phyloP scores from a whole-genome alignment of 129 eudicot species.

The Artemisia tridentata region DNA sequence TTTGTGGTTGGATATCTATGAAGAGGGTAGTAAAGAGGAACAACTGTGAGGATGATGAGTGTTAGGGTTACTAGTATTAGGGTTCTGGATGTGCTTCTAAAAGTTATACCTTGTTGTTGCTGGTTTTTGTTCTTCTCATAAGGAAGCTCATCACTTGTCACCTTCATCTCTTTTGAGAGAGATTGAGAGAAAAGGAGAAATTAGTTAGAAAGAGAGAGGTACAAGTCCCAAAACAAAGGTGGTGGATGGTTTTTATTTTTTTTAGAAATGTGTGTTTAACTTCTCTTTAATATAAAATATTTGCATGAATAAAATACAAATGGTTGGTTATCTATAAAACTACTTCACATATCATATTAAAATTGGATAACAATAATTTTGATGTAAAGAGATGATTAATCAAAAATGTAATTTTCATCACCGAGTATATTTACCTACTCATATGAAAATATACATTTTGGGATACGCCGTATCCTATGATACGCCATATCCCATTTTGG shows the following conservation, averaged over 20 bases:
- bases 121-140: constrained; percentile 26
- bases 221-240: constrained; percentile 44
- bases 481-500: too few species aligned
- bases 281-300: neutral
- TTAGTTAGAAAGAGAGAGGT: constrained; percentile 22
- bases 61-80: constrained; percentile 32
- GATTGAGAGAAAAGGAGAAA: constrained; percentile 22
- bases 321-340: too few species aligned
- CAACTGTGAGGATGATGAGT: constrained; percentile 45
- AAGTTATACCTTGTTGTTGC: constrained; percentile 15
- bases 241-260: constrained; percentile 37
- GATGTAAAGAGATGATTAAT: too few species aligned
- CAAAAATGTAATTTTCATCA: too few species aligned
- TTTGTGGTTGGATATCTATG: constrained; percentile 30
- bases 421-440: too few species aligned
- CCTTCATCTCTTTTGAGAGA: constrained; percentile 30
- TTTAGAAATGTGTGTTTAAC: constrained; percentile 1
- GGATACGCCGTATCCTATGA: too few species aligned
- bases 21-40: constrained; percentile 48
- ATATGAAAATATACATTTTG: too few species aligned
- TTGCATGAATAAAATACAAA: neutral
- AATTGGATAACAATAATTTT: too few species aligned
- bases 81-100: constrained; percentile 39
- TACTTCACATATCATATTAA: too few species aligned
- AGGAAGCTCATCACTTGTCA: constrained; percentile 35